Conservation (phyloP, 1,284 basidiomycete species). For the Bondarzewia mesenterica region DNA sequence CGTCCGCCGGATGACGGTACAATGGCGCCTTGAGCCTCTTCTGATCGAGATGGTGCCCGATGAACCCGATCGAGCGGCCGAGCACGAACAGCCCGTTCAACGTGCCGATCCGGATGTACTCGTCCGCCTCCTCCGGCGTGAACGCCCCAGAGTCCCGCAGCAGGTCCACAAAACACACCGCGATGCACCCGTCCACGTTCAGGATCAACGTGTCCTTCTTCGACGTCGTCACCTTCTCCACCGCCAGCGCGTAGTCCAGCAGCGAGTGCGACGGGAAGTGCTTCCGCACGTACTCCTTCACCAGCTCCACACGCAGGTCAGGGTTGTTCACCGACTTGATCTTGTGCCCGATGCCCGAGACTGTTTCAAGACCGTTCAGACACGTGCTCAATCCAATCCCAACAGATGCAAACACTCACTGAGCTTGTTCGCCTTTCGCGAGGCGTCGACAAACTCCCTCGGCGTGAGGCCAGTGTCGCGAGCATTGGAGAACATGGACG, state of each 20-base stretch:
- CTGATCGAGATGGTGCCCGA: conserved; percentile 93
- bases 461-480: conserved; percentile 89
- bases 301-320: conserved; percentile 93
- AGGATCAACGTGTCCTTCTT: conserved; percentile 98
- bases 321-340: conserved; percentile 99
- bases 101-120: conserved; percentile 94
- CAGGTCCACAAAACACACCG: conserved; percentile 96
- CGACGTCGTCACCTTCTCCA: conserved; percentile 95
- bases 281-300: conserved; percentile 95
- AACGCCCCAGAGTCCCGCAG: conserved; percentile 92
- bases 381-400: not conserved
- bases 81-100: conserved; percentile 97
- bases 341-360: conserved; percentile 99
- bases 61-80: conserved; percentile 96
- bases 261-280: conserved; percentile 91
- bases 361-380: conserved; percentile 33
- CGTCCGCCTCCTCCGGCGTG: conserved; percentile 91
- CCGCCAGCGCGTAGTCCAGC: conserved; percentile 97
- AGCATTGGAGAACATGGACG: conserved; percentile 90
- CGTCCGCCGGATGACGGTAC: conserved; percentile 86
- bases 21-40: conserved; percentile 88
- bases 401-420: conserved; percentile 40
- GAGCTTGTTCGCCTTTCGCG: conserved; percentile 94
- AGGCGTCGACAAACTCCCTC: conserved; percentile 95
- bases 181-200: conserved; percentile 97